Percentiles rank a stretch among this genome's conserved stretches.
Evolutionary conservation across 768 basidiomycete genomes (phyloP).

Genomic region (Phylloporus sp.): DNA sequence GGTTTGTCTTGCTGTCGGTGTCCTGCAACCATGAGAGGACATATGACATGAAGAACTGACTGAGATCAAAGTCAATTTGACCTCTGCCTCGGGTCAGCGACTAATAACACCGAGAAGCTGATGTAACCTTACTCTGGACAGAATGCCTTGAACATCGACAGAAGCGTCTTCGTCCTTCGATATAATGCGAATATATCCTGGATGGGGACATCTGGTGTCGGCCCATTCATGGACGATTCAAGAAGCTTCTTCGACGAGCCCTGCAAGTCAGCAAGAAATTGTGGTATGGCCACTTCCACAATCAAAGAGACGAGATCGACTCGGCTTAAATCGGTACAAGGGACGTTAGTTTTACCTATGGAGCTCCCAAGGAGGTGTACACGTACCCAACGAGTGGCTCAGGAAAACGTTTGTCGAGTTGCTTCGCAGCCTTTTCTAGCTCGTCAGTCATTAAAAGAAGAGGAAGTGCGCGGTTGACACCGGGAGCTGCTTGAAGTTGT

Average conservation of each 20-base stretch:
- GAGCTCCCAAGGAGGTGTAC: not conserved
- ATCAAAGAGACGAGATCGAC: slow-evolving; percentile 75
- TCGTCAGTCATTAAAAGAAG: slow-evolving; percentile 83
- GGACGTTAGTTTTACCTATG: not conserved
- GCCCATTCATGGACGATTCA: slow-evolving; percentile 82
- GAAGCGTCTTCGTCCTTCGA: slow-evolving; percentile 65
- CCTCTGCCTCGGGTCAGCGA: slow-evolving; percentile 36
- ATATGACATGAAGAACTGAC: slow-evolving; percentile 81
- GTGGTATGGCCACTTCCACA: slow-evolving; percentile 64
- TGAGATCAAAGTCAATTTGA: slow-evolving; percentile 62
- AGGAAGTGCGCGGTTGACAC: slow-evolving; percentile 78
- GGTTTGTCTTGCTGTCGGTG: slow-evolving; percentile 83
- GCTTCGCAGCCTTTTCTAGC: slow-evolving; percentile 80
- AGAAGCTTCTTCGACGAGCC: slow-evolving; percentile 68
- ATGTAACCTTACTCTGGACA: slow-evolving; percentile 59
- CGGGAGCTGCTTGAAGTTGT: slow-evolving; percentile 63
- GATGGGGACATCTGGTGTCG: slow-evolving; percentile 83
- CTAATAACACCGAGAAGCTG: not conserved
- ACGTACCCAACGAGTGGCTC: slow-evolving; percentile 76
- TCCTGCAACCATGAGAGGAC: slow-evolving; percentile 86
- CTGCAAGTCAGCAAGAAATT: slow-evolving; percentile 63
- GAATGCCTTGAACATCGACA: slow-evolving; percentile 82
- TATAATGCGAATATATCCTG: slow-evolving; percentile 90
- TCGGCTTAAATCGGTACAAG: slow-evolving; percentile 39
- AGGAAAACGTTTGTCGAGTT: slow-evolving; percentile 82